Percentiles rank a stretch among this genome's conserved stretches.
These are phyloP conservation scores for Lactuca saligna DNA, from an alignment of 129 eudicot species.

Conservation along the genomic window DNA sequence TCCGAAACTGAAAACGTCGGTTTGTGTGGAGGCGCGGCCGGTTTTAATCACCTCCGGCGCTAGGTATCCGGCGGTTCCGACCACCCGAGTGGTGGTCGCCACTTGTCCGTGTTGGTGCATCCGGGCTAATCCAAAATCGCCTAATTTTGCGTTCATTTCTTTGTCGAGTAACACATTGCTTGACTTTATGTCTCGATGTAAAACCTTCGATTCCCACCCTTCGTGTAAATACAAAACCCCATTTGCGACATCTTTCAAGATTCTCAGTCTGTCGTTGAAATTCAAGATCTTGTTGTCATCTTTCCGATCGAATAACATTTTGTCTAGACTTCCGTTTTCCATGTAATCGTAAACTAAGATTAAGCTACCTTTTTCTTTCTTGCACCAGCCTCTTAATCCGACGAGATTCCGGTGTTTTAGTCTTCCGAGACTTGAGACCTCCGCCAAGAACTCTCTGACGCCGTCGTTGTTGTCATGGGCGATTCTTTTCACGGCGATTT, in stretches of 20 bases:
- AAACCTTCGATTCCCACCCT: conserved; percentile 80
- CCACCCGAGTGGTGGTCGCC: conserved; percentile 69
- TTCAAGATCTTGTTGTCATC: conserved; percentile 45
- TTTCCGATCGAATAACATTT: conserved; percentile 43
- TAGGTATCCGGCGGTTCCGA: conserved; percentile 76
- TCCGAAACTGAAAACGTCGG: conserved; percentile 69
- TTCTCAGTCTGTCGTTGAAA: conserved; percentile 45
- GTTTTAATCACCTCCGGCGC: conserved; percentile 62
- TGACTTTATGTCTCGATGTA: conserved; percentile 77
- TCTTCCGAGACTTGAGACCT: conserved; percentile 77
- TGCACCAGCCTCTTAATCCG: conserved; percentile 84
- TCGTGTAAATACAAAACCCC: conserved; percentile 70
- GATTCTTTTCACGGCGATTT: conserved; percentile 66
- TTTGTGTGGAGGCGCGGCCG: conserved; percentile 71
- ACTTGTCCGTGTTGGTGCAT: conserved; percentile 66
- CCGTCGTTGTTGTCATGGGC: conserved; percentile 62
- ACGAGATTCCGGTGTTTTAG: conserved; percentile 68
- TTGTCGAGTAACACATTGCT: conserved; percentile 80
- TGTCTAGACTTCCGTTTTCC: conserved; percentile 86
- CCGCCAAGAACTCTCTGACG: conserved; percentile 66
- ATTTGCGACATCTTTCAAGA: conserved; percentile 69
- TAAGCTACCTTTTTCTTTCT: conserved; percentile 70
- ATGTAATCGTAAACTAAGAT: conserved; percentile 73
- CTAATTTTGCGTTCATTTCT: conserved; percentile 67
- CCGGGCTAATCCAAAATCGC: conserved; percentile 81